A percentile compares a stretch with the other conserved stretches of the same genome.
phyloP scores from a whole-genome alignment of 495 filamentous ascomycete species.

The Pyrenopolyporus hunteri region DNA sequence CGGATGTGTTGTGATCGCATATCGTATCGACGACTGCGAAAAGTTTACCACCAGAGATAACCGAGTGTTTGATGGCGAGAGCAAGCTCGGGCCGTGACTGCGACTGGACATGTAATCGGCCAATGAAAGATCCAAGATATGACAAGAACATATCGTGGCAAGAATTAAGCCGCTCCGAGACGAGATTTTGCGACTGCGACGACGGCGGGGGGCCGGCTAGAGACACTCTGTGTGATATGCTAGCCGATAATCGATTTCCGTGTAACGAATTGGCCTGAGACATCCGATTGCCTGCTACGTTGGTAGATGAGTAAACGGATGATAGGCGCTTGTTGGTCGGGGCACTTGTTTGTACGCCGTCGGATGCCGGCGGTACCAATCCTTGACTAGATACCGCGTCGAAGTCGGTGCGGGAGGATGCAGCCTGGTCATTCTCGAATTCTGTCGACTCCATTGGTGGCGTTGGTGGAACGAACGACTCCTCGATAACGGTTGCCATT shows the following conservation, averaged over 20 bases:
- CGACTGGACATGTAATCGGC: constrained; percentile 84
- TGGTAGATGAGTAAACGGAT: constrained; percentile 42
- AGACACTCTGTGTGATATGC: constrained; percentile 61
- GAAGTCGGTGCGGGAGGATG: constrained; percentile 45
- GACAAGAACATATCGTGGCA: constrained; percentile 89
- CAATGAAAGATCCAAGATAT: constrained; percentile 88
- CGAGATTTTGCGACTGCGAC: constrained; percentile 55
- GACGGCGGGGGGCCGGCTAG: constrained; percentile 52
- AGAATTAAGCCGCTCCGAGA: constrained; percentile 68
- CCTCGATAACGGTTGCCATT: constrained; percentile 66
- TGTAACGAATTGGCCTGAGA: constrained; percentile 42
- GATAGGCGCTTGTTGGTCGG: constrained; percentile 53
- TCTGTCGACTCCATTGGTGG: constrained; percentile 67
- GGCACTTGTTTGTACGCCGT: constrained; percentile 43
- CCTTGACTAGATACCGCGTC: constrained; percentile 40
- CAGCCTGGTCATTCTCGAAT: constrained; percentile 48
- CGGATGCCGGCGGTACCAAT: constrained; percentile 37
- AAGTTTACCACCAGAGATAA: constrained; percentile 77
- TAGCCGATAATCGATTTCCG: constrained; percentile 53
- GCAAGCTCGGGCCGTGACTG: constrained; percentile 85
- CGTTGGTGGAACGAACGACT: constrained; percentile 70
- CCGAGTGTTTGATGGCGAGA: constrained; percentile 71
- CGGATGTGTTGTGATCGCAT: constrained; percentile 73
- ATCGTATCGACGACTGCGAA: constrained; percentile 83
- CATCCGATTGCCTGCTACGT: constrained; percentile 48